A percentile compares a stretch with the other conserved stretches of the same genome.
These are phyloP conservation scores for Babjeviella inositovora DNA, from an alignment of 805 yeast species.

Conservation along the genomic window DNA sequence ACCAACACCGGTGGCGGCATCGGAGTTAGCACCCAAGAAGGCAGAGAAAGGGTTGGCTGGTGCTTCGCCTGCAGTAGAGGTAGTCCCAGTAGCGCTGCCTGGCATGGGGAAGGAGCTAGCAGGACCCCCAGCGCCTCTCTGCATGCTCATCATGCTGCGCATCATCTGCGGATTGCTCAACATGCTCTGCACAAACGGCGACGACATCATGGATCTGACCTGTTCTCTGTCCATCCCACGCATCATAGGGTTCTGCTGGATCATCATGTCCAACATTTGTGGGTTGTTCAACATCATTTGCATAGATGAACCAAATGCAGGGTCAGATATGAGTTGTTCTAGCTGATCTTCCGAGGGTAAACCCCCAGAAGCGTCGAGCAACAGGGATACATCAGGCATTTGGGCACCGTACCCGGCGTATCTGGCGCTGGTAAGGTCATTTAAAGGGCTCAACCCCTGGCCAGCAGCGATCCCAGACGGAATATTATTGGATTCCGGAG, in stretches of 20 bases:
- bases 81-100: slow-evolving; percentile 8
- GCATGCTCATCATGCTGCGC: slow-evolving; percentile 70
- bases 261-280: slow-evolving; percentile 71
- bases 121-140: slow-evolving; percentile 27
- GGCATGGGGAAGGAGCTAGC: slow-evolving; percentile 18
- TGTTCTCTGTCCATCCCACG: slow-evolving; percentile 74
- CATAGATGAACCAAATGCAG: slow-evolving; percentile 71
- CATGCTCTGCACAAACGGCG: too few species aligned
- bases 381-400: slow-evolving; percentile 74
- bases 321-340: slow-evolving; percentile 61
- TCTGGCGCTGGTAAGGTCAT: slow-evolving; percentile 88
- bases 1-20: slow-evolving; percentile 8
- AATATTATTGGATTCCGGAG: slow-evolving; percentile 11
- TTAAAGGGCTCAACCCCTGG: slow-evolving; percentile 77
- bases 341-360: slow-evolving; percentile 68
- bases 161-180: slow-evolving; percentile 72
- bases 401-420: slow-evolving; percentile 81
- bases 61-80: slow-evolving; percentile 4
- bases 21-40: slow-evolving; percentile 17
- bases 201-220: slow-evolving; percentile 48
- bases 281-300: slow-evolving; percentile 75
- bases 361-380: slow-evolving; percentile 30
- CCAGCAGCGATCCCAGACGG: slow-evolving; percentile 85
- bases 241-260: slow-evolving; percentile 71
- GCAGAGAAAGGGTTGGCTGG: slow-evolving; percentile 21